Evolutionary conservation across 495 filamentous ascomycete genomes (phyloP), one percentile per base, ranked within the genome.

Genomic region (Beverwykella pulmonaria): DNA sequence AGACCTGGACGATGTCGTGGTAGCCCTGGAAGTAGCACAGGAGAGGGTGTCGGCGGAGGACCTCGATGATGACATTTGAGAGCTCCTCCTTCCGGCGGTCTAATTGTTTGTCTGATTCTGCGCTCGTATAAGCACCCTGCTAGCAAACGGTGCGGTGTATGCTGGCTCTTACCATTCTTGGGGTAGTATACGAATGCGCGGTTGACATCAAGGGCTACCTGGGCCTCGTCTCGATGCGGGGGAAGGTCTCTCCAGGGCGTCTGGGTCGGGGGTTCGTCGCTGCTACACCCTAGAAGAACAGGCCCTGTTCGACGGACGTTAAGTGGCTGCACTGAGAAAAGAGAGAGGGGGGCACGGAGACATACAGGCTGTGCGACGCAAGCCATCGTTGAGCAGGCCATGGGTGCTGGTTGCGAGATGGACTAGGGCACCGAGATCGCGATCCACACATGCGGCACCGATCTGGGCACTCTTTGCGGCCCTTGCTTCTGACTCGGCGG

Each of bases 121-220:
- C 53, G 32, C 70, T 71, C 63, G 68, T 69, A 71, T 80, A 70
- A 78, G 75, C 65, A 49, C 68, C 52, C 60, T 68, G 57, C 44
- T 59, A 55, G 71, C 20, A 69, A 69, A 41, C 32, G 27, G 29
- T 32, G 17, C 15, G n/a, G 56, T 26, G 39, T 3, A 19, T 29
- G 19, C 2, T 19, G 53, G 15, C 20, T 25, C 53, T n/a, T 82
- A 94, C 93, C 85, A 65, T 85, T 81, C 48, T 50, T 50, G 29
- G 94, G 94, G 76, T 98, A 98, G 79, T 97, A 97, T 53, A 97
- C 88, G 76, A 98, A 98, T n/a, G 93, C 91, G 57, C 94, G 82
- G 75, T 98, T 84, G 54, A 98, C 95, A 75, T 98, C 94, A 29
- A 97, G 81, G 72, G 88, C 82, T 19, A 98, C 90, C 76, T 97